Conservation (phyloP, 306 rosid species). For the Mucuna pruriens region DNA sequence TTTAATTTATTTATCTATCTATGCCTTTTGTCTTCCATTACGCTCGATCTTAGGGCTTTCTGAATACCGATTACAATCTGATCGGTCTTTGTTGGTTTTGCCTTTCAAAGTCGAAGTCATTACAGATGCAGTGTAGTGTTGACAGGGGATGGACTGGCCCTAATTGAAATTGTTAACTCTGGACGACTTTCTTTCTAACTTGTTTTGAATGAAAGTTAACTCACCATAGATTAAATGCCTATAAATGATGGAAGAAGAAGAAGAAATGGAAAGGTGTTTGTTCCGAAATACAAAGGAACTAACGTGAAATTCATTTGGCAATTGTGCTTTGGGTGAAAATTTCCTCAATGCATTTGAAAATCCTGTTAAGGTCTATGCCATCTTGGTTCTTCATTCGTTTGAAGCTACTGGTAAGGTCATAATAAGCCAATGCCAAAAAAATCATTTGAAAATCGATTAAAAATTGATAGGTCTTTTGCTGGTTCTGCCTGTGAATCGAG, state of each 20-base stretch:
- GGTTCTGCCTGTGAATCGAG: not conserved
- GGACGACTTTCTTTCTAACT: constrained; percentile 9
- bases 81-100: not conserved
- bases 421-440: not conserved
- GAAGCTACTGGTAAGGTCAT: constrained; percentile 9
- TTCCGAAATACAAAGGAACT: not conserved
- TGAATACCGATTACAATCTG: constrained; percentile 9
- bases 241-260: not conserved
- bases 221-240: not conserved
- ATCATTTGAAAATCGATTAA: not conserved
- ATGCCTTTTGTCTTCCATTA: not conserved
- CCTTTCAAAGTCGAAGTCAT: not conserved
- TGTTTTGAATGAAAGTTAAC: not conserved
- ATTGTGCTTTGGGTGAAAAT: too few relatives aligned
- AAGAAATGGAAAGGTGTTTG: not conserved
- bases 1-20: not conserved
- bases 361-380: not conserved
- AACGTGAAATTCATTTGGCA: not conserved
- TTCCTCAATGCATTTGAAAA: not conserved
- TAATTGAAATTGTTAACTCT: constrained; percentile 2
- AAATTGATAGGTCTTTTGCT: not conserved
- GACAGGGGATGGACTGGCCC: not conserved
- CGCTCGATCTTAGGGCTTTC: too few relatives aligned
- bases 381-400: not conserved
- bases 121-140: not conserved